Conservation (phyloP, 2,329 filamentous ascomycete genomes). For the Alternaria atra region DNA sequence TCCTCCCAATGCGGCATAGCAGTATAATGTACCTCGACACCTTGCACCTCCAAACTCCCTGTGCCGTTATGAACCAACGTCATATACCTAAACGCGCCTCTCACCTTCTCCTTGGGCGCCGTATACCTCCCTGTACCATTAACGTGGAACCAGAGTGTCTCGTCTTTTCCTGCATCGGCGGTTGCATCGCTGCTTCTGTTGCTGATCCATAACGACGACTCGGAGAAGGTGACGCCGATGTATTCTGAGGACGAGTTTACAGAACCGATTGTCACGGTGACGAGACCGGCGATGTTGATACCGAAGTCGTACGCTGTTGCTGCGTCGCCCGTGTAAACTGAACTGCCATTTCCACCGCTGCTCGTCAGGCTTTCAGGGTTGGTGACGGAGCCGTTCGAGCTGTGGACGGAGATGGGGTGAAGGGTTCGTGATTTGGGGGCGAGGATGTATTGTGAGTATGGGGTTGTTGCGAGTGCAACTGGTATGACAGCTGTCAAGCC, state of each 20-base stretch:
- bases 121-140: conserved; percentile 54
- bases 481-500: background rate
- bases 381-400: conserved; percentile 51
- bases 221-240: conserved; percentile 56
- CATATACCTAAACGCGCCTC: conserved; percentile 59
- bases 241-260: conserved; percentile 47
- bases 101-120: conserved; percentile 52
- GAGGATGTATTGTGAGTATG: conserved; percentile 54
- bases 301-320: conserved; percentile 55
- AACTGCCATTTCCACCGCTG: conserved; percentile 29
- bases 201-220: conserved; percentile 60
- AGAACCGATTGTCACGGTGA: conserved; percentile 47
- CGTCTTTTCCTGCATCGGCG: conserved; percentile 57
- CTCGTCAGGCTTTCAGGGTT: conserved; percentile 44
- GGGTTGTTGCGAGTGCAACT: conserved; percentile 13
- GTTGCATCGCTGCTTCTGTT: conserved; percentile 58
- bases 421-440: conserved; percentile 51
- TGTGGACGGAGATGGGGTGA: conserved; percentile 46
- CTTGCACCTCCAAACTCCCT: conserved; percentile 50
- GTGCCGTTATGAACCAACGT: conserved; percentile 56
- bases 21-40: conserved; percentile 56
- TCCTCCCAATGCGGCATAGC: conserved; percentile 55
- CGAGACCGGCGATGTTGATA: conserved; percentile 55
- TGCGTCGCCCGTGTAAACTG: conserved; percentile 48
- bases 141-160: conserved; percentile 59